Percentiles rank a stretch among this genome's conserved stretches.
Evolutionary conservation across 768 basidiomycete genomes (phyloP).

Genomic region (Pilatotrama ljubarskyi): DNA sequence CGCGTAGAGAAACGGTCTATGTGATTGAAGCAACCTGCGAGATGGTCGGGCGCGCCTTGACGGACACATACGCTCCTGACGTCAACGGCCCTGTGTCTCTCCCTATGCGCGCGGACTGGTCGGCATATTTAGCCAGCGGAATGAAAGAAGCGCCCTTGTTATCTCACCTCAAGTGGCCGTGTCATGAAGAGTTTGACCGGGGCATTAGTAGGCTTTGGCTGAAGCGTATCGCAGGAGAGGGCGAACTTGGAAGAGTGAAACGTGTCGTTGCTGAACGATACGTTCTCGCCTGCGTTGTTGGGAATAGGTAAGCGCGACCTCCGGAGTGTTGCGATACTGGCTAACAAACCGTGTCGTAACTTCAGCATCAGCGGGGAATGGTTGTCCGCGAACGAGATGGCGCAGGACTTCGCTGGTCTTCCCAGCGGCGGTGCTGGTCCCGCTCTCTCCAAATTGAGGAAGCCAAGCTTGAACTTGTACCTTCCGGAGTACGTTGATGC

Average conservation of each 20-base stretch:
- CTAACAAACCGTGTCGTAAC: neutral
- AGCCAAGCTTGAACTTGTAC: constrained; percentile 52
- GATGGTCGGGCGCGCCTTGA: constrained; percentile 50
- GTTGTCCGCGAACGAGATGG: constrained; percentile 71
- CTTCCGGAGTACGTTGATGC: constrained; percentile 54
- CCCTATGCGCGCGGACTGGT: constrained; percentile 63
- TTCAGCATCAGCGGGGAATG: constrained; percentile 66
- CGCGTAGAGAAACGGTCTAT: constrained; percentile 41
- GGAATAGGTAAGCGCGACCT: constrained; percentile 54
- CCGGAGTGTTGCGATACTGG: neutral
- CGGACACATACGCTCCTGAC: neutral
- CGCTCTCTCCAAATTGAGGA: constrained; percentile 21
- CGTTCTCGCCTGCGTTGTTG: constrained; percentile 67
- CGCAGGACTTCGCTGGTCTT: constrained; percentile 64
- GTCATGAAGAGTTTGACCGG: constrained; percentile 66
- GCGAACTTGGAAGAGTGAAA: constrained; percentile 43
- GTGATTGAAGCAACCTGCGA: constrained; percentile 76
- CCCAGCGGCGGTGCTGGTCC: constrained; percentile 17
- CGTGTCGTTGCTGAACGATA: constrained; percentile 59
- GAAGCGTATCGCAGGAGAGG: constrained; percentile 43
- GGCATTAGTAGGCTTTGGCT: constrained; percentile 75
- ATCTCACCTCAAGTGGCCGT: constrained; percentile 59
- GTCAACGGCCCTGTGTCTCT: neutral
- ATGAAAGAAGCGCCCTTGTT: constrained; percentile 29
- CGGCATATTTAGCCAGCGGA: constrained; percentile 48